Percentiles rank a stretch among this genome's conserved stretches.
Evolutionary conservation across 2,329 filamentous ascomycete species (phyloP).

Genomic region (Verticillium nonalfalfae): DNA sequence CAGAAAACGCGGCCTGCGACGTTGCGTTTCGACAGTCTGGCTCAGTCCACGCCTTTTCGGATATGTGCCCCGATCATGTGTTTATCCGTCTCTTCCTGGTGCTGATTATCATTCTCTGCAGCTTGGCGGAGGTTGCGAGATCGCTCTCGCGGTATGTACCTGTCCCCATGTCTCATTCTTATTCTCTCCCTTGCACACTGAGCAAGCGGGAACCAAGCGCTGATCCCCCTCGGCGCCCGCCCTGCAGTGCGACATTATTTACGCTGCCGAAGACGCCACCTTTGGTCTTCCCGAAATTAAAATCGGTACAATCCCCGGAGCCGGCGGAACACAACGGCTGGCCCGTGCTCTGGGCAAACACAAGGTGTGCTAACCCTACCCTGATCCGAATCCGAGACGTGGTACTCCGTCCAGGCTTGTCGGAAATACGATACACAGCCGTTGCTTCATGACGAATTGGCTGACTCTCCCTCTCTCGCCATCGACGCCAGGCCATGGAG

Average conservation of each 20-base stretch:
- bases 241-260: conserved; percentile 31
- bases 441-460: not conserved
- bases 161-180: not conserved
- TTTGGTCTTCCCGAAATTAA: conserved; percentile 32
- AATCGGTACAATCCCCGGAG: conserved; percentile 32
- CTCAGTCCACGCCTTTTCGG: not conserved
- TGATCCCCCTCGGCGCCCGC: not conserved
- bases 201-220: not conserved
- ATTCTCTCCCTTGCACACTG: not conserved
- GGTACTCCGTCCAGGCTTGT: not conserved
- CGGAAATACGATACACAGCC: not conserved
- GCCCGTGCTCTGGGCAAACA: conserved; percentile 33
- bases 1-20: not conserved
- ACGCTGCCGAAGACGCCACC: conserved; percentile 24
- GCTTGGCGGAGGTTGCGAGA: conserved; percentile 45
- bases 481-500: conserved; percentile 31
- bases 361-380: conserved; percentile 20
- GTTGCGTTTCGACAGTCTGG: not conserved
- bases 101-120: not conserved
- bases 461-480: not conserved
- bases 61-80: not conserved
- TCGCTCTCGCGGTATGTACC: conserved; percentile 34
- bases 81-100: not conserved
- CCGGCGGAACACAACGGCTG: conserved; percentile 32
- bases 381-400: not conserved